A percentile compares a stretch with the other conserved stretches of the same genome.
These are phyloP conservation scores for Borealophlyctis nickersoniae DNA, from an alignment of 192 early-diverging fungal genomes.

Conservation along the genomic window DNA sequence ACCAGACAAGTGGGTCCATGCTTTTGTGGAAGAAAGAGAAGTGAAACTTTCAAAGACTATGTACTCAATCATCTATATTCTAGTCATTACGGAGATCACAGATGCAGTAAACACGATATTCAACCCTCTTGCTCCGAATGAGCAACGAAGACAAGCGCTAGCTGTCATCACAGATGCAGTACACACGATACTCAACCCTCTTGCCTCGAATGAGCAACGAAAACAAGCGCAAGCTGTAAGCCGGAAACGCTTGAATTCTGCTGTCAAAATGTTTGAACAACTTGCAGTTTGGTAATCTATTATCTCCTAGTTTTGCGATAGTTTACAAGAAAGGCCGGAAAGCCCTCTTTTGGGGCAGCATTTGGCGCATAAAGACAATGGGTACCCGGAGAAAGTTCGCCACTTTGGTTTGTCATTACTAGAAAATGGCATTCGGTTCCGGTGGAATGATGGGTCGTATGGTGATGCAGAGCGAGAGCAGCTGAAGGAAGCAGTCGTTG, in stretches of 20 bases:
- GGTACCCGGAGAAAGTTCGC: conserved; percentile 43
- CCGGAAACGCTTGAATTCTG: no score
- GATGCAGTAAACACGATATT: no score
- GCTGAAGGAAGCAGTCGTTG: conserved; percentile 38
- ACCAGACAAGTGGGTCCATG: no score
- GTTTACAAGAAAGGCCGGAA: conserved; percentile 40
- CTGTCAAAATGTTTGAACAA: not conserved
- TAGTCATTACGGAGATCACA: no score
- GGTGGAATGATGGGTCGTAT: conserved; percentile 50
- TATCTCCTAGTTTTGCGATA: conserved; percentile 43
- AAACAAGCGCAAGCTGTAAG: conserved; percentile 44
- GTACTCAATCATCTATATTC: no score
- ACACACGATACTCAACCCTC: no score
- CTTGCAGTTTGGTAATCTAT: not conserved
- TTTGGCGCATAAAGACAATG: conserved; percentile 50
- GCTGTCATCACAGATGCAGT: no score
- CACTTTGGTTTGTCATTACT: conserved; percentile 64
- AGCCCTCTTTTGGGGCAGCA: conserved; percentile 52
- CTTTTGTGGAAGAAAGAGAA: no score
- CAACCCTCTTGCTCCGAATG: conserved; percentile 36
- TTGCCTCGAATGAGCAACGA: conserved; percentile 38
- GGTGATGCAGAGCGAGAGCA: conserved; percentile 25
- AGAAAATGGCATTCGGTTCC: conserved; percentile 51
- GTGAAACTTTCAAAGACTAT: no score
- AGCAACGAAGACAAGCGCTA: conserved; percentile 41